Percentiles rank a stretch among this genome's conserved stretches.
These are phyloP conservation scores for Tothia fuscella DNA, from an alignment of 2,329 filamentous ascomycete species.

Conservation along the genomic window DNA sequence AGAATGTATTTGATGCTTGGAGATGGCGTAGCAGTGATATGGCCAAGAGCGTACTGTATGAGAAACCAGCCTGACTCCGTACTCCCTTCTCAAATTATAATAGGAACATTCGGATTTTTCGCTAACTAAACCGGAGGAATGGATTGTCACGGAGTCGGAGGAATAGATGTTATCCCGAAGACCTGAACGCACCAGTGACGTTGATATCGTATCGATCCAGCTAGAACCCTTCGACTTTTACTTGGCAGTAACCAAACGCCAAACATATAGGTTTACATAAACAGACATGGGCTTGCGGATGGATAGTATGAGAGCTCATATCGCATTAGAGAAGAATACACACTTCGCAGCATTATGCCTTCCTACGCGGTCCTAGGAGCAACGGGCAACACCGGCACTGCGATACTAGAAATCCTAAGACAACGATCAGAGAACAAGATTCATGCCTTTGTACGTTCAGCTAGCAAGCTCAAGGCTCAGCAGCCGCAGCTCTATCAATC, in stretches of 20 bases:
- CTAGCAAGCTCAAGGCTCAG: neutral
- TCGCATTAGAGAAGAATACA: too few species aligned
- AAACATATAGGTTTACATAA: neutral
- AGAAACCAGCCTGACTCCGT: neutral
- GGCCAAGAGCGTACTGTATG: too few species aligned
- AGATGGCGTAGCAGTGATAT: neutral
- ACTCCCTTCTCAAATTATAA: neutral
- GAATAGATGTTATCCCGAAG: too few species aligned
- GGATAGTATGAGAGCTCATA: neutral
- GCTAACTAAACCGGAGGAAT: neutral
- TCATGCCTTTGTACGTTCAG: constrained; percentile 2
- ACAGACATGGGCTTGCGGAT: neutral
- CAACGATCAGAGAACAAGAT: neutral
- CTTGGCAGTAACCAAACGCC: too few species aligned
- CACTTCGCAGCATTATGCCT: neutral
- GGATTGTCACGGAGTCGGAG: too few species aligned
- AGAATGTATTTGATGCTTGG: neutral
- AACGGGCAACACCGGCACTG: neutral
- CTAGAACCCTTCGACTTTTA: too few species aligned
- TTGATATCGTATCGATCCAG: too few species aligned
- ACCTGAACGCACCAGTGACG: too few species aligned
- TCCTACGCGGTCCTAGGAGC: constrained; percentile 1
- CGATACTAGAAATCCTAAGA: neutral
- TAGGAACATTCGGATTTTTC: neutral
- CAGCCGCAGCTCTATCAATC: neutral